Evolutionary conservation across 2,329 filamentous ascomycete genomes (phyloP).

Genomic region (Onygenales sp.): DNA sequence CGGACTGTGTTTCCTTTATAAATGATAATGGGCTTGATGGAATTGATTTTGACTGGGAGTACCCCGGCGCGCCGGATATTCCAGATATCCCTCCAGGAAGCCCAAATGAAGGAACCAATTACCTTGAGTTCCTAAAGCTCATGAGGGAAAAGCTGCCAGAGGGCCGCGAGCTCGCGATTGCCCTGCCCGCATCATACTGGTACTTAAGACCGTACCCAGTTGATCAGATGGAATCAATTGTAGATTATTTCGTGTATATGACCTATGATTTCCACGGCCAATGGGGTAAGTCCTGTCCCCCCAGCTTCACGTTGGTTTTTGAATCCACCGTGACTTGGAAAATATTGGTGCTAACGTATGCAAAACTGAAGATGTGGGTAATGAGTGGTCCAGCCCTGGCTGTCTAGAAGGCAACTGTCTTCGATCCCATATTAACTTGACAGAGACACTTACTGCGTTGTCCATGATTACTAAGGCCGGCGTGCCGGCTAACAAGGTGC

Average conservation of each 20-base stretch:
- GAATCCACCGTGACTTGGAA: neutral
- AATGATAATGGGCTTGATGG: constrained; percentile 32
- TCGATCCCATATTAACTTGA: constrained; percentile 31
- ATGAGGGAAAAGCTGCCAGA: constrained; percentile 10
- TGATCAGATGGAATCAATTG: constrained; percentile 12
- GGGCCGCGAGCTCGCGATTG: constrained; percentile 16
- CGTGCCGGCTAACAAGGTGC: constrained; percentile 22
- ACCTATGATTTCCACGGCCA: constrained; percentile 26
- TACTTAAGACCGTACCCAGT: constrained; percentile 22
- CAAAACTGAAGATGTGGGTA: constrained; percentile 13
- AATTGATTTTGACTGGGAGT: constrained; percentile 29
- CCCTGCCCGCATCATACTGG: constrained; percentile 21
- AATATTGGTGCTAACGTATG: constrained; percentile 10
- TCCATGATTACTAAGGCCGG: constrained; percentile 31
- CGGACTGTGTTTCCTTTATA: constrained; percentile 31
- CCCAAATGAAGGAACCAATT: constrained; percentile 22
- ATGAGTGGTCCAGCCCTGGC: constrained; percentile 10
- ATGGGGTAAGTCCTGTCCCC: constrained; percentile 13
- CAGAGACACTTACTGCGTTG: constrained; percentile 26
- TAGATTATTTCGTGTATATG: constrained; percentile 29
- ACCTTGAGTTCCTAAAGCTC: constrained; percentile 20
- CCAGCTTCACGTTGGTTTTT: neutral
- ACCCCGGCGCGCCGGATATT: constrained; percentile 30
- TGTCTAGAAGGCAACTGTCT: constrained; percentile 25
- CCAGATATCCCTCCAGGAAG: constrained; percentile 23